phyloP scores from a whole-genome alignment of 1,139 yeast species.

The Nakaseomyces uthaithaninus region DNA sequence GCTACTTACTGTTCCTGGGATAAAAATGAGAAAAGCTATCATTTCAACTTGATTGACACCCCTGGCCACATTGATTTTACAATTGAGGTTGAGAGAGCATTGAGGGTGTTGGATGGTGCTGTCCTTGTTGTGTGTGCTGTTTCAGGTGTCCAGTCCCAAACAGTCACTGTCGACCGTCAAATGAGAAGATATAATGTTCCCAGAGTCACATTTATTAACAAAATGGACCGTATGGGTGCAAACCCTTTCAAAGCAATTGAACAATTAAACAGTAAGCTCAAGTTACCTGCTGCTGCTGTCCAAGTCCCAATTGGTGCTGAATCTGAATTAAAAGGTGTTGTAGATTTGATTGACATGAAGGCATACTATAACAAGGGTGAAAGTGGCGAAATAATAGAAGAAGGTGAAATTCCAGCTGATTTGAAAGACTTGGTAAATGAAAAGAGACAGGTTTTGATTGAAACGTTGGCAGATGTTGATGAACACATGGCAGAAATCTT shows the following conservation, averaged over 20 bases:
- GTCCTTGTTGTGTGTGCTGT: slow-evolving; percentile 97
- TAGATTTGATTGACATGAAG: slow-evolving; percentile 79
- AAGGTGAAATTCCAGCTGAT: slow-evolving; percentile 64
- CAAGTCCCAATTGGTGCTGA: slow-evolving; percentile 97
- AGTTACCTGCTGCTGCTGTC: slow-evolving; percentile 93
- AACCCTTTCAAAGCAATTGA: slow-evolving; percentile 93
- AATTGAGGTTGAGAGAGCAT: slow-evolving; percentile 95
- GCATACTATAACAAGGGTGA: slow-evolving; percentile 84
- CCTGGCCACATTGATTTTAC: slow-evolving; percentile 99
- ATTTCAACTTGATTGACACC: slow-evolving; percentile 91
- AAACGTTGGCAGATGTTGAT: slow-evolving; percentile 94
- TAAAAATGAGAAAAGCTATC: slow-evolving; percentile 59
- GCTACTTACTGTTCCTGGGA: slow-evolving; percentile 98
- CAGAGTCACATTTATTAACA: slow-evolving; percentile 88
- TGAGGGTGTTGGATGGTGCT: slow-evolving; percentile 95
- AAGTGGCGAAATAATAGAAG: slow-evolving; percentile 75
- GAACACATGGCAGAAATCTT: slow-evolving; percentile 92
- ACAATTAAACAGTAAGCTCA: slow-evolving; percentile 77
- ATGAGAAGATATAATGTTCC: slow-evolving; percentile 98
- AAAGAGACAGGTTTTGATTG: slow-evolving; percentile 75
- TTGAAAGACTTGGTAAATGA: slow-evolving; percentile 71
- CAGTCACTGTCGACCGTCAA: slow-evolving; percentile 97
- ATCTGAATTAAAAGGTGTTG: slow-evolving; percentile 75
- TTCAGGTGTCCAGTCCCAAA: slow-evolving; percentile 95
- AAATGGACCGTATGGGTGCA: slow-evolving; percentile 99